Percentiles rank a stretch among this genome's conserved stretches.
Evolutionary conservation across 2,329 filamentous ascomycete genomes (phyloP).

Genomic region (Thielaviopsis cerberus): DNA sequence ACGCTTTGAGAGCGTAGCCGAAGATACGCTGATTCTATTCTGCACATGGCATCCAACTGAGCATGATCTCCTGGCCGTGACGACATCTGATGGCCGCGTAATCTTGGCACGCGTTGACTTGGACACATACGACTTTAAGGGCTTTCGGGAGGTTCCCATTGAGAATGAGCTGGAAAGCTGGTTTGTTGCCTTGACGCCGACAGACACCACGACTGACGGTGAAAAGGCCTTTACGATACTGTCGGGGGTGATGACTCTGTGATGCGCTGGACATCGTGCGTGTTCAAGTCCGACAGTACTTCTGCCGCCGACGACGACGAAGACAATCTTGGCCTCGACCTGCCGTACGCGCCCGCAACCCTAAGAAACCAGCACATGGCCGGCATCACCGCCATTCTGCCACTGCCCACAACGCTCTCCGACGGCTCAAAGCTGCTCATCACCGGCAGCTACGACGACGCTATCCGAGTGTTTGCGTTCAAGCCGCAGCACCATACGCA

Average conservation of each 20-base stretch:
- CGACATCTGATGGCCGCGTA: conserved; percentile 50
- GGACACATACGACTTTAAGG: conserved; percentile 21
- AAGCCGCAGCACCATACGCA: conserved; percentile 24
- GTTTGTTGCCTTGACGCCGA: conserved; percentile 43
- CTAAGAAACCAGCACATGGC: conserved; percentile 45
- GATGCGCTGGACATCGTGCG: conserved; percentile 29
- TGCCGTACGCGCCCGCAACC: conserved; percentile 16
- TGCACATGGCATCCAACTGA: conserved; percentile 51
- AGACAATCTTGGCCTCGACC: conserved; percentile 6
- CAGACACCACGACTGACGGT: conserved; percentile 9
- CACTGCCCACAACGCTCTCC: conserved; percentile 29
- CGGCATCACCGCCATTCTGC: conserved; percentile 73
- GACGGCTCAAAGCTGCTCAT: conserved; percentile 41
- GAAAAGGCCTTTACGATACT: conserved; percentile 27
- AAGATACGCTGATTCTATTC: conserved; percentile 48
- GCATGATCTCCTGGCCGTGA: conserved; percentile 42
- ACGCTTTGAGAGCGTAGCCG: conserved; percentile 30
- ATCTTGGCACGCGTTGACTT: conserved; percentile 32
- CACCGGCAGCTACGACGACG: conserved; percentile 85
- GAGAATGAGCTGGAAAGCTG: conserved; percentile 50
- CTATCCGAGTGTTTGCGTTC: conserved; percentile 47
- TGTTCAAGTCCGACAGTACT: not conserved
- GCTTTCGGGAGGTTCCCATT: conserved; percentile 22
- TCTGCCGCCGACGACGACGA: conserved; percentile 12
- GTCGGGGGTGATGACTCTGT: conserved; percentile 62